Evolutionary conservation across 371 early-diverging fungal species (phyloP).

Genomic region (Lichtheimia corymbifera): DNA sequence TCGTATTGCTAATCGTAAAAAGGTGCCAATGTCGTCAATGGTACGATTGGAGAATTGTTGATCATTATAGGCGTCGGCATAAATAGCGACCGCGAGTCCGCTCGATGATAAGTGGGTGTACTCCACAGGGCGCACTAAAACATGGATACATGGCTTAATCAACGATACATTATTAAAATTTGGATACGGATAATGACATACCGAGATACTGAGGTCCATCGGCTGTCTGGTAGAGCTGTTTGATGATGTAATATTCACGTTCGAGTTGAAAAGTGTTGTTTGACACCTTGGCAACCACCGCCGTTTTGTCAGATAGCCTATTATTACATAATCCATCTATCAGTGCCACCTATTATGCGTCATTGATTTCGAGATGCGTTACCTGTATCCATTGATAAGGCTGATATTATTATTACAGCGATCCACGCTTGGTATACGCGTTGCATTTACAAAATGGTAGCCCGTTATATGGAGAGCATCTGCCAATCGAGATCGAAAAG

Average conservation of each 20-base stretch:
- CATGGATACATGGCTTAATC: too few species aligned
- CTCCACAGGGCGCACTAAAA: conserved; percentile 39
- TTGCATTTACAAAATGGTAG: conserved; percentile 36
- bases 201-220: conserved; percentile 37
- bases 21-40: conserved; percentile 37
- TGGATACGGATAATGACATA: background rate
- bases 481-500: too few species aligned
- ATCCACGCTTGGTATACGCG: conserved; percentile 26
- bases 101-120: conserved; percentile 32
- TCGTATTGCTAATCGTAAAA: conserved; percentile 46
- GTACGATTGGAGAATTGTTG: background rate
- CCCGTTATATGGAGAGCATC: conserved; percentile 30
- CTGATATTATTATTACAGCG: conserved; percentile 38
- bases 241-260: conserved; percentile 44
- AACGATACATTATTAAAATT: too few species aligned
- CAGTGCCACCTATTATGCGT: background rate
- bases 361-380: background rate
- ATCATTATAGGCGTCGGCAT: conserved; percentile 34
- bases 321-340: conserved; percentile 19
- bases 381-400: conserved; percentile 43
- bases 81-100: conserved; percentile 39
- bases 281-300: conserved; percentile 46
- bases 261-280: conserved; percentile 32
- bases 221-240: conserved; percentile 31
- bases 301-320: conserved; percentile 36